Percentiles rank a stretch among this genome's conserved stretches.
phyloP scores from a whole-genome alignment of 2,329 filamentous ascomycete species.

The Chaetomiaceae sp. region DNA sequence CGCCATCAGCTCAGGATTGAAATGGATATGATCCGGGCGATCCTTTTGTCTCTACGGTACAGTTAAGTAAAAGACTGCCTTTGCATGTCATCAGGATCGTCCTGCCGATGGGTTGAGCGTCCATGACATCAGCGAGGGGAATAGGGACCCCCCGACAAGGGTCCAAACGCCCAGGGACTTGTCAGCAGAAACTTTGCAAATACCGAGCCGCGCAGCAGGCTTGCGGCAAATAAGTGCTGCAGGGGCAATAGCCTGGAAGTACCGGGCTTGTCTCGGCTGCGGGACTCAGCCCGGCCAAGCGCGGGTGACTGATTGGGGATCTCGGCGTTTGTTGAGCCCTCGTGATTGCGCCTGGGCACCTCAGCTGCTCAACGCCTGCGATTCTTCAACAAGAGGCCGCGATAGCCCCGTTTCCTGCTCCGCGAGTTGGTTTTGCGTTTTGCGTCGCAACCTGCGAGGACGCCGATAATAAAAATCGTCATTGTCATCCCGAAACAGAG shows the following conservation, averaged over 20 bases:
- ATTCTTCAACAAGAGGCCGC: not conserved
- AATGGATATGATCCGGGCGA: no score
- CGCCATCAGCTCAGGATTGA: no score
- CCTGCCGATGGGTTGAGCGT: conserved; percentile 2
- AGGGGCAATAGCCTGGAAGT: conserved; percentile 12
- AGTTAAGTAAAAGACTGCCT: no score
- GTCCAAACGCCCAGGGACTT: conserved; percentile 14
- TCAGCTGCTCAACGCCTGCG: conserved; percentile 15
- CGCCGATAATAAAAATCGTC: not conserved
- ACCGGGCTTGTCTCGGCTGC: conserved; percentile 16
- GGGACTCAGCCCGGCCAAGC: conserved; percentile 19
- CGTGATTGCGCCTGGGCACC: conserved; percentile 23
- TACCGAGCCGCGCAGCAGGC: conserved; percentile 4
- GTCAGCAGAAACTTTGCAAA: conserved; percentile 12
- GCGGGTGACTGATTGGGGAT: conserved; percentile 24
- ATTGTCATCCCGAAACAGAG: not conserved
- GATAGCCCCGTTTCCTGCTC: no score
- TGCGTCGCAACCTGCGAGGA: not conserved
- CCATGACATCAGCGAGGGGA: conserved; percentile 27
- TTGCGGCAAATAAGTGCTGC: not conserved
- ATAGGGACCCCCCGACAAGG: conserved; percentile 14
- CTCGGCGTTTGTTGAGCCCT: conserved; percentile 27
- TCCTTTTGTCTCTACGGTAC: not conserved
- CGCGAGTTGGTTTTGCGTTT: not conserved
- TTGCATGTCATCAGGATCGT: not conserved